Percentiles rank a stretch among this genome's conserved stretches.
phyloP scores from a whole-genome alignment of 2,329 filamentous ascomycete species.

The Pseudocercospora ulei region DNA sequence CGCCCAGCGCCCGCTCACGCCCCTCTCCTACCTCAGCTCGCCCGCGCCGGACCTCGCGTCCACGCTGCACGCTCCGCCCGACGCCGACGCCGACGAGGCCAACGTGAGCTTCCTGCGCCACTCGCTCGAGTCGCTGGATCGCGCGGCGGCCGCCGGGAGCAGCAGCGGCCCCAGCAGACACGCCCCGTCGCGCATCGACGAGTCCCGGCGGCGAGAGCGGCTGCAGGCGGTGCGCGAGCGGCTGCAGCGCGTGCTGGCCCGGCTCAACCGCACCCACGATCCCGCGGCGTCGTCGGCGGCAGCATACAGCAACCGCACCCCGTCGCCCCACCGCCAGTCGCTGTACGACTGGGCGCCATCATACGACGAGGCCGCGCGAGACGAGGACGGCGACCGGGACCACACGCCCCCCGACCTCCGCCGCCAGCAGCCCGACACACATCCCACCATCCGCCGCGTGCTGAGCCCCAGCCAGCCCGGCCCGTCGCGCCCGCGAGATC shows the following conservation, averaged over 20 bases:
- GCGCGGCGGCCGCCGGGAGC: slow-evolving; percentile 8
- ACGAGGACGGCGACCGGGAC: slow-evolving; percentile 36
- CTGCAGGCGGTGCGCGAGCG: slow-evolving; percentile 38
- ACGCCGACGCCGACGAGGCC: slow-evolving; percentile 36
- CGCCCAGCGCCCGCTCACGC: slow-evolving; percentile 26
- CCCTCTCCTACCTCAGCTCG: slow-evolving; percentile 41
- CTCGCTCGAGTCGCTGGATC: slow-evolving; percentile 32
- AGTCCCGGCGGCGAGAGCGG: slow-evolving; percentile 36
- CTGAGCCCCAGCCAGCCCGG: slow-evolving; percentile 35
- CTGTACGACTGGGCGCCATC: slow-evolving; percentile 53
- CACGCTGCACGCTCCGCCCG: slow-evolving; percentile 41
- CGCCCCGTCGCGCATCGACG: slow-evolving; percentile 25
- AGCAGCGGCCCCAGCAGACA: slow-evolving; percentile 5
- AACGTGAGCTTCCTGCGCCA: slow-evolving; percentile 46
- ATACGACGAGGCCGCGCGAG: slow-evolving; percentile 34
- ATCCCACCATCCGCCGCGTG: slow-evolving; percentile 36
- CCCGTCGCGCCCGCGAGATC: slow-evolving; percentile 27
- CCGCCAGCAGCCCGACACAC: slow-evolving; percentile 34
- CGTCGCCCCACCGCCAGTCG: slow-evolving; percentile 43
- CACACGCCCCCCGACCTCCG: slow-evolving; percentile 37
- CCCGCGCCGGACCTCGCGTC: slow-evolving; percentile 45
- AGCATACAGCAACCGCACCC: slow-evolving; percentile 48
- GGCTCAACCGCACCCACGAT: slow-evolving; percentile 40
- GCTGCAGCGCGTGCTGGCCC: slow-evolving; percentile 40
- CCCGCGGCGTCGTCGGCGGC: slow-evolving; percentile 25